Conservation (phyloP, 345 rosid genomes). For the Hibiscus mutabilis region DNA sequence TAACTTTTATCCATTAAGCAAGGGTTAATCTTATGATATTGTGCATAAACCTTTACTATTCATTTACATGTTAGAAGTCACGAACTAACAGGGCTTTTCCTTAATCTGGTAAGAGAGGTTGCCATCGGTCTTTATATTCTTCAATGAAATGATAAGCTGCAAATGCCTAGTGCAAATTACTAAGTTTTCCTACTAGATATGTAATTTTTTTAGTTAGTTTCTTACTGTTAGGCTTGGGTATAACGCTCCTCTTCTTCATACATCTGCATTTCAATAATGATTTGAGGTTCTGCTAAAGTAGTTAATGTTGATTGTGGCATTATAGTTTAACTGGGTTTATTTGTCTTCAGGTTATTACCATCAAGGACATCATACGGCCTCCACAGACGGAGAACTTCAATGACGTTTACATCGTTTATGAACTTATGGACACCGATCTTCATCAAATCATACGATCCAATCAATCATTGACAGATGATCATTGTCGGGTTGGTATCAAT, state of each 20-base stretch:
- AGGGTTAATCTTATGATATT: not conserved
- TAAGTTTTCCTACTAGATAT: not conserved
- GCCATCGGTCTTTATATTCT: not conserved
- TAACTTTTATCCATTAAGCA: not conserved
- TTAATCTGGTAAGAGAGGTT: not conserved
- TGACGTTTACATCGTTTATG: not conserved
- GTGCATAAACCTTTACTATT: not conserved
- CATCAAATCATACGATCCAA: not conserved
- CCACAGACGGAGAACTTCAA: not conserved
- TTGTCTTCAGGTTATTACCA: not conserved
- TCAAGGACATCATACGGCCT: not conserved
- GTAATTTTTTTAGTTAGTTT: not conserved
- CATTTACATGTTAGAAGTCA: not conserved
- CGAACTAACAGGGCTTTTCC: not conserved
- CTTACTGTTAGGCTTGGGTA: not conserved
- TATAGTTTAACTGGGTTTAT: not conserved
- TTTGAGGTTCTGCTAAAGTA: not conserved
- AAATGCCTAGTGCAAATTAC: not conserved
- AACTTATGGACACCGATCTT: not conserved
- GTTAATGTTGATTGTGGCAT: not conserved
- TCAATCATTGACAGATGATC: not conserved
- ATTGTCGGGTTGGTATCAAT: constrained; percentile 44
- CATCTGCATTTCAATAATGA: not conserved
- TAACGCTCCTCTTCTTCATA: not conserved
- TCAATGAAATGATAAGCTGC: not conserved